These are phyloP conservation scores for Boechera retrofracta DNA, from an alignment of 345 rosid genomes.

Conservation along the genomic window DNA sequence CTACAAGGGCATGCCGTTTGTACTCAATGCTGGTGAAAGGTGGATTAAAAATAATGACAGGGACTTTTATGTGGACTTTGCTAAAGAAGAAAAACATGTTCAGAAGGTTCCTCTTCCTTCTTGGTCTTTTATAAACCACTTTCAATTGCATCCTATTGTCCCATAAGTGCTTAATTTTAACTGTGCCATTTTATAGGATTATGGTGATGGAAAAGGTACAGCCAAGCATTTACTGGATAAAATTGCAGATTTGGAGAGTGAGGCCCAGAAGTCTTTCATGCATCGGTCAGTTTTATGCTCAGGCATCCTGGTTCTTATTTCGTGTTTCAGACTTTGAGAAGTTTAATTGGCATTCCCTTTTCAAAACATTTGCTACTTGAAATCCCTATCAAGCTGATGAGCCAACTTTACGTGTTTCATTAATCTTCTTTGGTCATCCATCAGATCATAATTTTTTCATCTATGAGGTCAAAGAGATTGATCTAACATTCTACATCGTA, in stretches of 20 bases:
- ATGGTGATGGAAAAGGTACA: slow-evolving; percentile 84
- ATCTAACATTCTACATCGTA: not conserved
- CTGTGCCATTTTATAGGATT: slow-evolving; percentile 56
- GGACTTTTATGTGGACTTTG: slow-evolving; percentile 82
- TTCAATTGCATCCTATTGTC: slow-evolving; percentile 22
- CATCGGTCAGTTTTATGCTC: slow-evolving; percentile 73
- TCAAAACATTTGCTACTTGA: slow-evolving; percentile 25
- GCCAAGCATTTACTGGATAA: slow-evolving; percentile 74
- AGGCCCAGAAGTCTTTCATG: slow-evolving; percentile 99
- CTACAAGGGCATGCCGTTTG: slow-evolving; percentile 93
- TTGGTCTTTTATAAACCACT: slow-evolving; percentile 25
- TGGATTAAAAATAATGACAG: slow-evolving; percentile 84
- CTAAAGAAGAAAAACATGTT: slow-evolving; percentile 54
- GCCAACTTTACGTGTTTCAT: slow-evolving; percentile 1
- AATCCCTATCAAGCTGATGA: slow-evolving; percentile 5
- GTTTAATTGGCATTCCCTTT: slow-evolving; percentile 11
- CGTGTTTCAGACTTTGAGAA: slow-evolving; percentile 16
- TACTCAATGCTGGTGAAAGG: slow-evolving; percentile 66
- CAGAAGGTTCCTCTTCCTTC: slow-evolving; percentile 65
- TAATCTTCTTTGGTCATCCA: slow-evolving; percentile 28
- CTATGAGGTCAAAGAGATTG: not conserved
- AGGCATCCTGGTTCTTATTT: slow-evolving; percentile 20
- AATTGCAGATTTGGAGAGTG: slow-evolving; percentile 81
- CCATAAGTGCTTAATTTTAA: slow-evolving; percentile 11
- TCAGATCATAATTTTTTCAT: not conserved